These are phyloP conservation scores for Alternaria alternata DNA, from an alignment of 2,329 filamentous ascomycete genomes.

Conservation along the genomic window DNA sequence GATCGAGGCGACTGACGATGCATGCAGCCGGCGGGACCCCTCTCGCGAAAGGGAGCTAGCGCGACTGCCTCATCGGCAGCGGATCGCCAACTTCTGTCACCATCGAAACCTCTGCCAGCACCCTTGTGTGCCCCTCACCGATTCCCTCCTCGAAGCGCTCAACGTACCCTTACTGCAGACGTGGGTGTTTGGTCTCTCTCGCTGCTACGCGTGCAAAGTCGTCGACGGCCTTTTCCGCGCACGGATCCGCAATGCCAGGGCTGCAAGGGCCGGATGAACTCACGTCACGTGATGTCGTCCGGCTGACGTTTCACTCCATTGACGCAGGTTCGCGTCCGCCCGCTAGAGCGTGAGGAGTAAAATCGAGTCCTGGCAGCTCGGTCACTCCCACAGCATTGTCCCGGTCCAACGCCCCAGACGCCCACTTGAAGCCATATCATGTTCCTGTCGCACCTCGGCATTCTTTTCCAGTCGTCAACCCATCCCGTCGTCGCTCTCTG, in stretches of 20 bases:
- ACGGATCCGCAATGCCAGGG: constrained; percentile 6
- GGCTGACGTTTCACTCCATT: constrained; percentile 23
- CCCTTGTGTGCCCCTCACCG: constrained; percentile 31
- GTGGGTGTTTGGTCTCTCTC: not conserved
- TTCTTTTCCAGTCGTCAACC: constrained; percentile 35
- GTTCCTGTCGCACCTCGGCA: constrained; percentile 30
- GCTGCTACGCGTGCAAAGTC: not conserved
- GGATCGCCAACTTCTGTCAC: constrained; percentile 35
- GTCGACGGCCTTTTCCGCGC: constrained; percentile 6
- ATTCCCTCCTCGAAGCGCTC: constrained; percentile 15
- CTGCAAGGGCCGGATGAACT: constrained; percentile 4
- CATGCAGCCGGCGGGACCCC: constrained; percentile 23
- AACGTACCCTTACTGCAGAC: not conserved
- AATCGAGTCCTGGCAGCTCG: constrained; percentile 39
- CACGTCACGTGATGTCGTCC: constrained; percentile 22
- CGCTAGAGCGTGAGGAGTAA: constrained; percentile 32
- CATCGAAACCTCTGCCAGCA: constrained; percentile 28
- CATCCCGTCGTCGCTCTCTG: constrained; percentile 41
- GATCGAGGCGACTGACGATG: constrained; percentile 16
- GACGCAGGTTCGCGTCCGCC: constrained; percentile 20
- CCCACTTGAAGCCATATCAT: constrained; percentile 36
- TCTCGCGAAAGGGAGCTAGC: constrained; percentile 27
- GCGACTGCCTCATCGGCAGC: constrained; percentile 22
- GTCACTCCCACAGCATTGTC: constrained; percentile 39
- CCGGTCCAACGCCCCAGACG: constrained; percentile 25